Conservation (phyloP, 805 yeast genomes). For the Saturnispora silvae region DNA sequence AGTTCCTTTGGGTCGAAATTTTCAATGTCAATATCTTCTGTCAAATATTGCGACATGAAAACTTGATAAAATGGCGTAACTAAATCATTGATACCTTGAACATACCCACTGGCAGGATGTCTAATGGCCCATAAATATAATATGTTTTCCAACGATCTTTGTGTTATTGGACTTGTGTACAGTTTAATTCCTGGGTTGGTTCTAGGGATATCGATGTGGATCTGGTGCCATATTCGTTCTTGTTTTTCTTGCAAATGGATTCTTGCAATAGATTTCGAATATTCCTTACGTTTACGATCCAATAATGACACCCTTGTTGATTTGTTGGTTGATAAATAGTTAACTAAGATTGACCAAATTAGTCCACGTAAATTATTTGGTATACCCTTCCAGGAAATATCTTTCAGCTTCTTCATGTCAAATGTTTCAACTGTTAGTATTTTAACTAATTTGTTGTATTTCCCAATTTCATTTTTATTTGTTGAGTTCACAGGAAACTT, state of each 20-base stretch:
- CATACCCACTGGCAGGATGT: slow-evolving; percentile 97
- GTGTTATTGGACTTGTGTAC: slow-evolving; percentile 61
- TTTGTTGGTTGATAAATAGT: slow-evolving; percentile 81
- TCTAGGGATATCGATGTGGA: slow-evolving; percentile 87
- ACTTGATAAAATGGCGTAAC: slow-evolving; percentile 90
- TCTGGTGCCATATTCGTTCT: slow-evolving; percentile 87
- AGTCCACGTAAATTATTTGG: slow-evolving; percentile 72
- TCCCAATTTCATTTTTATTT: slow-evolving; percentile 33
- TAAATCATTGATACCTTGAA: slow-evolving; percentile 92
- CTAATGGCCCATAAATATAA: slow-evolving; percentile 90
- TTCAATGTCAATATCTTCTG: slow-evolving; percentile 37
- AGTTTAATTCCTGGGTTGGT: slow-evolving; percentile 79
- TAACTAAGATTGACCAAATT: slow-evolving; percentile 83
- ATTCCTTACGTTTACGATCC: slow-evolving; percentile 76
- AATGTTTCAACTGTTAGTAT: slow-evolving; percentile 46
- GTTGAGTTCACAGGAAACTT: slow-evolving; percentile 21
- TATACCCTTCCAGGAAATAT: slow-evolving; percentile 89
- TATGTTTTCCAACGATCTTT: slow-evolving; percentile 67
- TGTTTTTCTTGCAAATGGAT: slow-evolving; percentile 52
- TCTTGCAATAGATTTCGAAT: slow-evolving; percentile 60
- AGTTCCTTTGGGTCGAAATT: slow-evolving; percentile 51
- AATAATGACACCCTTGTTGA: slow-evolving; percentile 62
- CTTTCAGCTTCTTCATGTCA: slow-evolving; percentile 58
- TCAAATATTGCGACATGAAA: slow-evolving; percentile 59
- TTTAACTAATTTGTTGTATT: slow-evolving; percentile 57